phyloP scores from a whole-genome alignment of 2,329 filamentous ascomycete species.

The Trichoderma sp. region DNA sequence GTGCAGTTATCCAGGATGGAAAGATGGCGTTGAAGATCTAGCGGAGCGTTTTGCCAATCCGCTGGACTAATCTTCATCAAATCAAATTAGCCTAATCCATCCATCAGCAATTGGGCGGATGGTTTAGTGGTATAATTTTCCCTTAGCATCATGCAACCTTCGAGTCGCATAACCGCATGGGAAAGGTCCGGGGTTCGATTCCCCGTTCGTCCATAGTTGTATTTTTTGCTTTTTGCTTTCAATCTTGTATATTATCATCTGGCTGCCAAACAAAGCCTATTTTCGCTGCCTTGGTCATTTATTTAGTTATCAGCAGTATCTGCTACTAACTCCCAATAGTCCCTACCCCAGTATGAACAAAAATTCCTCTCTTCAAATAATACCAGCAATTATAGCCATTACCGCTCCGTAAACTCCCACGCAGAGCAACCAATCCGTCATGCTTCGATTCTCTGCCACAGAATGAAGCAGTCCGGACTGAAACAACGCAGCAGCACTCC shows the following conservation, averaged over 20 bases:
- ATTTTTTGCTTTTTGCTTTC: constrained; percentile 13
- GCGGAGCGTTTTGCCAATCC: background rate
- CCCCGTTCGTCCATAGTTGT: constrained; percentile 29
- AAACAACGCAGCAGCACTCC: constrained; percentile 43
- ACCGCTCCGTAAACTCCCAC: constrained; percentile 42
- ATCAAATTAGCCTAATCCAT: background rate
- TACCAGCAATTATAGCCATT: constrained; percentile 39
- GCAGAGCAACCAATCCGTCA: constrained; percentile 36
- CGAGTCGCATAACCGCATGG: constrained; percentile 10
- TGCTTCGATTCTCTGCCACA: constrained; percentile 30
- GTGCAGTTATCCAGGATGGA: background rate
- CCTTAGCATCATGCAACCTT: constrained; percentile 26
- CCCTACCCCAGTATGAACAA: too few species aligned
- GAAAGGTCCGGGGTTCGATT: constrained; percentile 32
- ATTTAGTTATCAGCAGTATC: background rate
- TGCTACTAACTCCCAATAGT: background rate
- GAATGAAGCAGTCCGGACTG: constrained; percentile 35
- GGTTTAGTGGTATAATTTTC: constrained; percentile 32
- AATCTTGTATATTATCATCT: background rate
- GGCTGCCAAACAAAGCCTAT: background rate
- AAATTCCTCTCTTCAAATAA: background rate
- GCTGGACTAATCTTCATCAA: background rate
- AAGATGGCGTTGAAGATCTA: background rate
- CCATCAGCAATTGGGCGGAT: constrained; percentile 28
- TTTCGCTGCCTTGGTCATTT: background rate